A percentile compares a stretch with the other conserved stretches of the same genome.
Conservation (phyloP, 192 early-diverging fungal species). For the Entomortierella lignicola region DNA sequence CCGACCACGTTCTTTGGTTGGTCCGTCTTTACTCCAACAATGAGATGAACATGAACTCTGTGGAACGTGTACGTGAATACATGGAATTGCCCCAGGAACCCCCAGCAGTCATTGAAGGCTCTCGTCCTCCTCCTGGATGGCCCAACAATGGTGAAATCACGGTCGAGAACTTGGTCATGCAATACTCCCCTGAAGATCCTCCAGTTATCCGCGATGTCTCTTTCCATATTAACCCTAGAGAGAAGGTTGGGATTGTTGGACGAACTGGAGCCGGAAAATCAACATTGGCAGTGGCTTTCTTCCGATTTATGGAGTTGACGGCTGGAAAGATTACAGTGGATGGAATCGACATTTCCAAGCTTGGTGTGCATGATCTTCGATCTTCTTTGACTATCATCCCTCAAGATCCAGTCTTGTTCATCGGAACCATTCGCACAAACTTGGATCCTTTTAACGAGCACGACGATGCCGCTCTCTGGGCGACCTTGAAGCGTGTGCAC, state of each 20-base stretch:
- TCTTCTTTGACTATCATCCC: slow-evolving; percentile 81
- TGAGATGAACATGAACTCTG: slow-evolving; percentile 88
- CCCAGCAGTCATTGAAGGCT: slow-evolving; percentile 62
- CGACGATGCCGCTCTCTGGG: slow-evolving; percentile 73
- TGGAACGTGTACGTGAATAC: slow-evolving; percentile 90
- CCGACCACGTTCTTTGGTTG: slow-evolving; percentile 81
- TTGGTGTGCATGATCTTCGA: slow-evolving; percentile 83
- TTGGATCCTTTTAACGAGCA: slow-evolving; percentile 83
- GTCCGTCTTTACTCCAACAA: slow-evolving; percentile 78
- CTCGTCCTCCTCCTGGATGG: slow-evolving; percentile 68
- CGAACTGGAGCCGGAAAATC: slow-evolving; percentile 80
- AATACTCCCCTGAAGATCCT: slow-evolving; percentile 83
- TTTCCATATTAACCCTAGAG: slow-evolving; percentile 71
- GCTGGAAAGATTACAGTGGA: slow-evolving; percentile 81
- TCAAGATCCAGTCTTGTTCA: slow-evolving; percentile 79
- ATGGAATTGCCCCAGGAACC: slow-evolving; percentile 84
- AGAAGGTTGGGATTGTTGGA: slow-evolving; percentile 93
- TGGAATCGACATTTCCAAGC: slow-evolving; percentile 76
- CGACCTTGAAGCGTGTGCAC: slow-evolving; percentile 72
- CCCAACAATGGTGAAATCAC: slow-evolving; percentile 78
- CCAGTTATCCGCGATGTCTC: slow-evolving; percentile 82
- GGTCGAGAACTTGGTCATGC: slow-evolving; percentile 79
- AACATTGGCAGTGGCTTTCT: slow-evolving; percentile 78
- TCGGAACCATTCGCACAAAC: slow-evolving; percentile 78
- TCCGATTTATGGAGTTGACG: slow-evolving; percentile 84